These are phyloP conservation scores for Salvia rosmarinus DNA, from an alignment of 257 asterid genomes.

Conservation along the genomic window DNA sequence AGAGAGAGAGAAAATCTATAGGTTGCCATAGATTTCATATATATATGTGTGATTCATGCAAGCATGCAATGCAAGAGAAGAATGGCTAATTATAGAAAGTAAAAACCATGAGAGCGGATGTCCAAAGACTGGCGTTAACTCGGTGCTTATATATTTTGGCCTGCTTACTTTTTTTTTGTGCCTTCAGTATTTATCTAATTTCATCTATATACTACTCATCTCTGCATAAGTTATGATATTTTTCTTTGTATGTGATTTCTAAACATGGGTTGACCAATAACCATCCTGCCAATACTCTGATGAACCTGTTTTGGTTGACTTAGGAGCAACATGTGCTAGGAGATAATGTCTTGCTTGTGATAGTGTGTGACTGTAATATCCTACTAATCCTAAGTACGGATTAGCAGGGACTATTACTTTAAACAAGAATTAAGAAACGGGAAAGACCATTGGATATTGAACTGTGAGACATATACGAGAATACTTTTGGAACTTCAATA, in stretches of 20 bases:
- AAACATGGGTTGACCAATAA: background rate
- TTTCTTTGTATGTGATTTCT: background rate
- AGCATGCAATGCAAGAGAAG: conserved; percentile 8
- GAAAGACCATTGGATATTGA: too few species aligned
- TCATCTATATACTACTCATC: background rate
- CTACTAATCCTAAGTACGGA: too few species aligned
- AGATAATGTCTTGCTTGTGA: conserved; percentile 2
- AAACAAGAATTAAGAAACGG: too few species aligned
- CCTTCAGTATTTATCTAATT: background rate
- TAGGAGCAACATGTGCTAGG: background rate
- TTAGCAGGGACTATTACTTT: too few species aligned
- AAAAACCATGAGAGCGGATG: background rate
- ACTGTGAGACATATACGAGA: too few species aligned
- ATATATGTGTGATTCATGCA: background rate
- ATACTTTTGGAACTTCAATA: too few species aligned
- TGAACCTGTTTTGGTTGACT: conserved; percentile 4
- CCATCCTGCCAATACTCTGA: background rate
- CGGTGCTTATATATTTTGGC: background rate
- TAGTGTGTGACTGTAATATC: background rate
- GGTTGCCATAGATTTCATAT: background rate
- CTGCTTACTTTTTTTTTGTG: background rate
- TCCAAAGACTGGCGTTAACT: background rate
- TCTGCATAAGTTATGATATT: background rate
- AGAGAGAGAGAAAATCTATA: background rate
- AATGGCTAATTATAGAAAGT: background rate